phyloP scores from a whole-genome alignment of 2,329 filamentous ascomycete species.

The Cadophora gregata region DNA sequence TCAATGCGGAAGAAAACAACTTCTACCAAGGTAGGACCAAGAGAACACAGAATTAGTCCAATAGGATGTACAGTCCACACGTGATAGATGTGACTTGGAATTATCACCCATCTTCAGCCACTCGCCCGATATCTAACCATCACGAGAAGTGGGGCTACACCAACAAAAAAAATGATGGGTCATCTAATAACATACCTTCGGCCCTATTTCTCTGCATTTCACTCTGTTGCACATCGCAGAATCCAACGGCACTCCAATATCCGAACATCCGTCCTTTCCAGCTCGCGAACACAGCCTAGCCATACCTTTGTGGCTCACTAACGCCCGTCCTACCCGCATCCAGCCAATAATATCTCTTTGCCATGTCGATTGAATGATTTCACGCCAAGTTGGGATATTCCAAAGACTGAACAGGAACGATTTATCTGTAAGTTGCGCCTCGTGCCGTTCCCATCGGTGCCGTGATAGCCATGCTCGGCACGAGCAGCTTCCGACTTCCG shows the following conservation, averaged over 20 bases:
- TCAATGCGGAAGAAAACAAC: too few species aligned
- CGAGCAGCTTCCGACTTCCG: conserved; percentile 2
- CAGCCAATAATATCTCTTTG: background rate
- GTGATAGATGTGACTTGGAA: too few species aligned
- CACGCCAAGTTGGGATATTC: background rate
- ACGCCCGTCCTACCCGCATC: background rate
- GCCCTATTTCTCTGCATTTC: background rate
- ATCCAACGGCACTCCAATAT: conserved; percentile 7
- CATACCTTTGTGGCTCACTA: background rate
- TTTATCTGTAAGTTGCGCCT: background rate
- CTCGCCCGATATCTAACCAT: too few species aligned
- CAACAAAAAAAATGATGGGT: background rate
- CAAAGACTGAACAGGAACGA: background rate
- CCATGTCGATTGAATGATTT: too few species aligned
- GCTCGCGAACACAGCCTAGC: background rate
- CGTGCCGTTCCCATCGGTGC: conserved; percentile 1
- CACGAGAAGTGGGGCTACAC: background rate
- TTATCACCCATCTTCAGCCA: too few species aligned
- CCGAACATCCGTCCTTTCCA: conserved; percentile 14
- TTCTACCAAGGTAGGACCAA: too few species aligned
- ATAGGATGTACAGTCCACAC: too few species aligned
- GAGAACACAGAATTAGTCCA: too few species aligned
- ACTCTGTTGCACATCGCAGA: conserved; percentile 11
- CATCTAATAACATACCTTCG: background rate
- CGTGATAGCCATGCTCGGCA: conserved; percentile 7